Conservation (phyloP, 331 rosid genomes). For the Arachis monticola region DNA sequence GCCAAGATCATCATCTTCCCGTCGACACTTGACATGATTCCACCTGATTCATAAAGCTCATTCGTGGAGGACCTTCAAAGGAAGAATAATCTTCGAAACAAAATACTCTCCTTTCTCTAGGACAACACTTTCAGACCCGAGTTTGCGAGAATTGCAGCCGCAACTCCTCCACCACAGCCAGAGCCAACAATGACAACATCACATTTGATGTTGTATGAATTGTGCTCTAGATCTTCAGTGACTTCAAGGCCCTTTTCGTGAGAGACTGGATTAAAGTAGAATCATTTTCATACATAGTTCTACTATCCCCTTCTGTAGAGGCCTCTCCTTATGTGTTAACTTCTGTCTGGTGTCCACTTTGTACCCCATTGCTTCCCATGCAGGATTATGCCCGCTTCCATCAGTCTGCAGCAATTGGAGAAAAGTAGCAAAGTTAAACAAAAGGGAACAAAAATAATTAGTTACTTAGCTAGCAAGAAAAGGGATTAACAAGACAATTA, state of each 20-base stretch:
- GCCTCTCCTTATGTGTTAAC: constrained; percentile 57
- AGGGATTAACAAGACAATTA: too few relatives aligned
- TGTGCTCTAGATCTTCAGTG: constrained; percentile 45
- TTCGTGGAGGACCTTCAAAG: constrained; percentile 78
- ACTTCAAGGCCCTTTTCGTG: constrained; percentile 68
- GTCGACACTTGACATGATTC: constrained; percentile 61
- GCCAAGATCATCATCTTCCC: constrained; percentile 78
- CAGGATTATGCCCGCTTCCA: constrained; percentile 54
- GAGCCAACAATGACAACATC: constrained; percentile 83
- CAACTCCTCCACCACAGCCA: constrained; percentile 96
- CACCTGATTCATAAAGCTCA: constrained; percentile 71
- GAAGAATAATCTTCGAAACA: constrained; percentile 76
- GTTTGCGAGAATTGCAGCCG: constrained; percentile 86
- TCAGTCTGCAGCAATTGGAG: constrained; percentile 55
- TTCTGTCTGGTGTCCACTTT: constrained; percentile 48
- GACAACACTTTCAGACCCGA: constrained; percentile 71
- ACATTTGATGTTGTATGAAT: constrained; percentile 72
- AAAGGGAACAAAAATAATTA: background rate
- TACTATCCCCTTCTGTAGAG: constrained; percentile 71
- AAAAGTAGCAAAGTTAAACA: background rate
- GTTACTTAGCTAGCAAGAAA: too few relatives aligned
- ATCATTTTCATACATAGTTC: constrained; percentile 63
- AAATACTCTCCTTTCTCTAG: constrained; percentile 88
- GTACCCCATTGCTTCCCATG: constrained; percentile 76
- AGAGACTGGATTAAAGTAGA: constrained; percentile 61